phyloP scores from a whole-genome alignment of 805 yeast genomes.

The Pichia pseudocactophila region DNA sequence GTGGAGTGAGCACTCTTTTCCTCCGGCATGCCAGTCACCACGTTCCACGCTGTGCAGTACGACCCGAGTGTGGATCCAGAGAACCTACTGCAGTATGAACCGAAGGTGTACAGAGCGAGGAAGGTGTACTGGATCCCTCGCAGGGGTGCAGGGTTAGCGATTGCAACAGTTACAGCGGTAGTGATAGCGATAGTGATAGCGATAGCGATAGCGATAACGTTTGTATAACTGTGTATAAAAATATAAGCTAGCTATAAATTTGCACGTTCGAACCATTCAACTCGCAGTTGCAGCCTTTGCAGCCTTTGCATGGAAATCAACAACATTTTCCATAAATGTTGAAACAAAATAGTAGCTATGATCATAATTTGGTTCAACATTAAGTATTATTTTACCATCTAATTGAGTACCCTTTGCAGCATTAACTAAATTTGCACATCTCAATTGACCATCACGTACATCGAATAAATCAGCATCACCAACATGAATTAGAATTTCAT shows the following conservation, averaged over 20 bases:
- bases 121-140: background rate
- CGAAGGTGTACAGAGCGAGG: conserved; percentile 25
- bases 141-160: too few relatives aligned
- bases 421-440: conserved; percentile 61
- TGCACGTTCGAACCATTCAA: background rate
- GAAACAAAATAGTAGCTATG: conserved; percentile 85
- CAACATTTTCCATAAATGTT: conserved; percentile 72
- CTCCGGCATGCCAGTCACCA: background rate
- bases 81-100: conserved; percentile 25
- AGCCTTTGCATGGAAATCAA: conserved; percentile 71
- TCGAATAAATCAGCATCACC: conserved; percentile 78
- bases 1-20: too few relatives aligned
- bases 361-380: conserved; percentile 74
- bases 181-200: background rate
- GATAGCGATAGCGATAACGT: background rate
- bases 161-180: too few relatives aligned
- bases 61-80: conserved; percentile 24
- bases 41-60: conserved; percentile 19
- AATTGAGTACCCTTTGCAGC: conserved; percentile 51
- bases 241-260: background rate
- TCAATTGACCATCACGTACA: conserved; percentile 42
- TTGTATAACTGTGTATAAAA: too few relatives aligned
- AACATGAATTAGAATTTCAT: conserved; percentile 65
- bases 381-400: conserved; percentile 49
- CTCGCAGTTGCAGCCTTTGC: conserved; percentile 11